A percentile compares a stretch with the other conserved stretches of the same genome.
Evolutionary conservation across 2,329 filamentous ascomycete genomes (phyloP).

Genomic region (Sporothrix globosa): DNA sequence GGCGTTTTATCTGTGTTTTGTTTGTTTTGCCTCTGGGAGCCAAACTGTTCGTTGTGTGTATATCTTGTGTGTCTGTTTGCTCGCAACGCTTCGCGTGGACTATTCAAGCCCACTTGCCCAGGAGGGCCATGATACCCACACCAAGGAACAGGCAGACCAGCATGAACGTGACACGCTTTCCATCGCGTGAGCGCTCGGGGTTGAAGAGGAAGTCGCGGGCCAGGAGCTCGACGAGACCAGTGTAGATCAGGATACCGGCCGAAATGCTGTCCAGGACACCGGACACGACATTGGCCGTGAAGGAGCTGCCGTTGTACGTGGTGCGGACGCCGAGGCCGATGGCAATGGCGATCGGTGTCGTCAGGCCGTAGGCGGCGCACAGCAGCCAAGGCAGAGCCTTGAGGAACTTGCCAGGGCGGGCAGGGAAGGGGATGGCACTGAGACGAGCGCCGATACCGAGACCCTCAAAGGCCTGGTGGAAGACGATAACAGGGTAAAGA

Average conservation of each 20-base stretch:
- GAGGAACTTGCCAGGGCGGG: conserved; percentile 68
- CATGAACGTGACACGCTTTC: conserved; percentile 68
- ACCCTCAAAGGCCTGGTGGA: conserved; percentile 95
- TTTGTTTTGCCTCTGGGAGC: not conserved
- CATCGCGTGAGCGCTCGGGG: conserved; percentile 75
- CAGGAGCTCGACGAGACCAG: conserved; percentile 90
- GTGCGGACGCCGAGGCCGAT: conserved; percentile 78
- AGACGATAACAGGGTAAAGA: conserved; percentile 70
- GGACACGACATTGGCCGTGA: conserved; percentile 73
- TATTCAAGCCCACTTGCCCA: conserved; percentile 80
- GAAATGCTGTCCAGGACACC: conserved; percentile 89
- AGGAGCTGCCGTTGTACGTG: conserved; percentile 57
- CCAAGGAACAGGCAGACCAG: conserved; percentile 76
- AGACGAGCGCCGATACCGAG: conserved; percentile 85
- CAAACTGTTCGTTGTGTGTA: not conserved
- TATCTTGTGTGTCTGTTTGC: not conserved
- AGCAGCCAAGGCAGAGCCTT: conserved; percentile 76
- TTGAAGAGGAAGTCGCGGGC: conserved; percentile 98
- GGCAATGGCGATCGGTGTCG: conserved; percentile 83
- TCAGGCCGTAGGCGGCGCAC: conserved; percentile 71
- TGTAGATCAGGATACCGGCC: conserved; percentile 91
- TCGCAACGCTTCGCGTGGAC: no score
- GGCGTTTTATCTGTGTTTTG: conserved; percentile 3
- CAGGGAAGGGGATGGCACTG: conserved; percentile 60
- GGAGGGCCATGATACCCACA: conserved; percentile 75